These are phyloP conservation scores for Xenoacremonium recifei DNA, from an alignment of 2,329 filamentous ascomycete genomes.

Conservation along the genomic window DNA sequence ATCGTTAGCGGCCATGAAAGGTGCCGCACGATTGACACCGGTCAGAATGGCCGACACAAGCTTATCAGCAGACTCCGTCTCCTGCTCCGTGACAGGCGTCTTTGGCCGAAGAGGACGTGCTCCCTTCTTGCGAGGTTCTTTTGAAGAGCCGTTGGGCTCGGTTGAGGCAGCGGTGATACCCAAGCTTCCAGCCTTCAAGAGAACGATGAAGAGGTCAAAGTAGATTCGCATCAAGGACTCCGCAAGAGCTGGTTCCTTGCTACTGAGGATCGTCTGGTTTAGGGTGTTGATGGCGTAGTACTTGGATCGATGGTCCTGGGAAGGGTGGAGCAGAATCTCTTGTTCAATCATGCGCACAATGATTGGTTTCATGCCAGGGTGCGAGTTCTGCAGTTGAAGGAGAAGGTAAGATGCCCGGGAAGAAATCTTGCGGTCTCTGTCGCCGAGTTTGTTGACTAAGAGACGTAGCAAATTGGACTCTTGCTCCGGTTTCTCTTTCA, in stretches of 20 bases:
- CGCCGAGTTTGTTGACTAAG: slow-evolving; percentile 94
- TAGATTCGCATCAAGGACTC: slow-evolving; percentile 85
- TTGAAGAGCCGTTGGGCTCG: slow-evolving; percentile 36
- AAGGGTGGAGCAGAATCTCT: slow-evolving; percentile 82
- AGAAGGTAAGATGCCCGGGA: slow-evolving; percentile 90
- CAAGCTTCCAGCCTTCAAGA: slow-evolving; percentile 63
- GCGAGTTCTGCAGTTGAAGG: slow-evolving; percentile 83
- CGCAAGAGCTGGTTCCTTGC: slow-evolving; percentile 77
- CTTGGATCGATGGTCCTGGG: slow-evolving; percentile 83
- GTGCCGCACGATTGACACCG: slow-evolving; percentile 93
- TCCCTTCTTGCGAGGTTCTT: slow-evolving; percentile 25
- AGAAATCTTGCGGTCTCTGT: slow-evolving; percentile 92
- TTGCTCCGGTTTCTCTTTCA: slow-evolving; percentile 96
- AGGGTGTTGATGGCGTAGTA: slow-evolving; percentile 97
- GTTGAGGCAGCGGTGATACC: slow-evolving; percentile 42
- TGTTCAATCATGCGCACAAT: slow-evolving; percentile 83
- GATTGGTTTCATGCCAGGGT: slow-evolving; percentile 90
- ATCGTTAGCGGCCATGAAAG: slow-evolving; percentile 81
- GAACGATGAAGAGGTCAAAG: slow-evolving; percentile 80
- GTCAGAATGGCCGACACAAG: slow-evolving; percentile 88
- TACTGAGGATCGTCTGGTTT: slow-evolving; percentile 92
- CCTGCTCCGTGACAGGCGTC: slow-evolving; percentile 47
- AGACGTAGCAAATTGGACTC: slow-evolving; percentile 90
- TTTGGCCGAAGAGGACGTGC: slow-evolving; percentile 7
- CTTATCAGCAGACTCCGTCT: slow-evolving; percentile 74